A percentile compares a stretch with the other conserved stretches of the same genome.
These are phyloP conservation scores for Fistulifera solaris DNA, from an alignment of 108 stramenopile genomes.

Conservation along the genomic window DNA sequence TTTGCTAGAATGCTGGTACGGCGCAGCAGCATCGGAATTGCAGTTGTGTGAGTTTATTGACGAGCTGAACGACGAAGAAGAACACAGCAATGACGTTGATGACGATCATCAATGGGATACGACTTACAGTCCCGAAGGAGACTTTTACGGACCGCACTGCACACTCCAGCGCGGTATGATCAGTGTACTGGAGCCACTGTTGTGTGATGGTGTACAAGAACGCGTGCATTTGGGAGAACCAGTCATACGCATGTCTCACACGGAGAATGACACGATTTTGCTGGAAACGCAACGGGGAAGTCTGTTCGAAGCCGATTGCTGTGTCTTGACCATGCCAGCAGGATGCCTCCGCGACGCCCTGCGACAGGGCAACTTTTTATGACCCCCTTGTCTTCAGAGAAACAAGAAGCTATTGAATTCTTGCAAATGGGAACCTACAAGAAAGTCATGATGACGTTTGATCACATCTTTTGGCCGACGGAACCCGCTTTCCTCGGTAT, in stretches of 20 bases:
- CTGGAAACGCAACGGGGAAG: slow-evolving; percentile 24
- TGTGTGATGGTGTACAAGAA: slow-evolving; percentile 1
- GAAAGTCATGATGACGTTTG: slow-evolving; percentile 54
- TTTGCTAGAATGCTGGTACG: slow-evolving; percentile 40
- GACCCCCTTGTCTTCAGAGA: slow-evolving; percentile 23
- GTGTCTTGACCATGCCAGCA: slow-evolving; percentile 38
- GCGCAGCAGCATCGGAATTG: slow-evolving; percentile 16
- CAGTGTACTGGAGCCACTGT: slow-evolving; percentile 26
- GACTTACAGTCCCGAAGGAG: slow-evolving; percentile 27
- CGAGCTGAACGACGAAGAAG: neutral
- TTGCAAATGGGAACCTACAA: slow-evolving; percentile 40
- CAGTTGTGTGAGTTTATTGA: slow-evolving; percentile 17
- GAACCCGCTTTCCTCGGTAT: slow-evolving; percentile 38
- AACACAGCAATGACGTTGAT: neutral
- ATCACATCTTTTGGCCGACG: slow-evolving; percentile 44
- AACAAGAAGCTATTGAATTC: slow-evolving; percentile 27
- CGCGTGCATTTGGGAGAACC: slow-evolving; percentile 11
- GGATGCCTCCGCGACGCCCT: slow-evolving; percentile 28
- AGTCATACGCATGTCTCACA: slow-evolving; percentile 5
- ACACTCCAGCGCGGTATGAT: slow-evolving; percentile 37
- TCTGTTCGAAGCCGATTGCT: slow-evolving; percentile 23
- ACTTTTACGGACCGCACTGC: slow-evolving; percentile 47
- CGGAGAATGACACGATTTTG: slow-evolving; percentile 2
- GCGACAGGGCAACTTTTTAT: slow-evolving; percentile 14
- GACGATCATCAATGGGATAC: slow-evolving; percentile 9